These are phyloP conservation scores for Picocystis salinarum DNA, from an alignment of 139 green algal genomes.

Conservation along the genomic window DNA sequence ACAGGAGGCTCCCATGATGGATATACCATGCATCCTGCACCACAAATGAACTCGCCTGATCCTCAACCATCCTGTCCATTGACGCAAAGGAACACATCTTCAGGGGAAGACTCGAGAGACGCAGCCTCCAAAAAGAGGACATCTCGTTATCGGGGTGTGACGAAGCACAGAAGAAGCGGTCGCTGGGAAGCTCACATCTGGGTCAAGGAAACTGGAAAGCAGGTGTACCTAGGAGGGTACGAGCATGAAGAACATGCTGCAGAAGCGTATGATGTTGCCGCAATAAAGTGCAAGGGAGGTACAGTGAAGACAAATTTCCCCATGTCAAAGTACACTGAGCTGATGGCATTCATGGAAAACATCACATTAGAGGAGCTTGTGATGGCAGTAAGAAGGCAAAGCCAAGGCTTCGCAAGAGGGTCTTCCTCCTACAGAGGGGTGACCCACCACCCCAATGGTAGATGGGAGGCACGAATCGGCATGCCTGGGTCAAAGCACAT, in stretches of 20 bases:
- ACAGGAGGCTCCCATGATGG: too few species aligned
- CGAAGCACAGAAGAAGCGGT: constrained; percentile 44
- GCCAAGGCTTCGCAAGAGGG: constrained; percentile 72
- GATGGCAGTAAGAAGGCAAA: constrained; percentile 64
- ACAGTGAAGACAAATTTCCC: constrained; percentile 47
- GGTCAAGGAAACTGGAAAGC: constrained; percentile 60
- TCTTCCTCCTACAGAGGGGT: constrained; percentile 50
- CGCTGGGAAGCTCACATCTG: constrained; percentile 53
- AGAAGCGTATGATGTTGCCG: constrained; percentile 74
- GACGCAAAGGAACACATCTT: too few species aligned
- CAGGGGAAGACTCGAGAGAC: too few species aligned
- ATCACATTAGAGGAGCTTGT: constrained; percentile 75
- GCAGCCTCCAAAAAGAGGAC: constrained; percentile 14
- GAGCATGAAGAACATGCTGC: constrained; percentile 63
- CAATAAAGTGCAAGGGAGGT: constrained; percentile 54
- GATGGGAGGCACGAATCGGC: constrained; percentile 72
- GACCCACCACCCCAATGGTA: constrained; percentile 22
- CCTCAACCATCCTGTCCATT: too few species aligned
- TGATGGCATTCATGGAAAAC: constrained; percentile 43
- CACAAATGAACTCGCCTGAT: too few species aligned
- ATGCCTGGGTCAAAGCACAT: constrained; percentile 72
- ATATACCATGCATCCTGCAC: too few species aligned
- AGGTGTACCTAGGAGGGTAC: constrained; percentile 48
- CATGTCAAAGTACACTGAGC: constrained; percentile 39
- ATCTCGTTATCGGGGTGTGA: constrained; percentile 48